Conservation (phyloP, 2,329 filamentous ascomycete species). For the Dothideomycetes sp. region DNA sequence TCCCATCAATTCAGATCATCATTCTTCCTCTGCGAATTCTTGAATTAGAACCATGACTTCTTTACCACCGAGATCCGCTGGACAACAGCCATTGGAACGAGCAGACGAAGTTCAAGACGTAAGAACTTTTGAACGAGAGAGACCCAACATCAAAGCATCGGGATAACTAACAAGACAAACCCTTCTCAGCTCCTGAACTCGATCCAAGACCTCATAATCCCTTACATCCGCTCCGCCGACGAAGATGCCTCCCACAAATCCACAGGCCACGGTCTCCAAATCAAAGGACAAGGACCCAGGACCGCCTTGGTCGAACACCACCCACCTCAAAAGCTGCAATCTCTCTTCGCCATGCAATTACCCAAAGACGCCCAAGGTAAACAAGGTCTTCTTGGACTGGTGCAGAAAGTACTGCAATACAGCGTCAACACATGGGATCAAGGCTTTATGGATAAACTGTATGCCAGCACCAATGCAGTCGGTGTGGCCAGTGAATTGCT, state of each 20-base stretch:
- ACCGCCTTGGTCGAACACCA: conserved; percentile 37
- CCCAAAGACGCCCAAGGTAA: conserved; percentile 31
- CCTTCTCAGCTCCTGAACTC: conserved; percentile 62
- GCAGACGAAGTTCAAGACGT: conserved; percentile 31
- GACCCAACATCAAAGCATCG: neutral
- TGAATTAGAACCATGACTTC: conserved; percentile 14
- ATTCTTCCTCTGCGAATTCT: too few relatives aligned
- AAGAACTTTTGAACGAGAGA: conserved; percentile 6
- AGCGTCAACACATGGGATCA: conserved; percentile 99
- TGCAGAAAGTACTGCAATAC: conserved; percentile 65
- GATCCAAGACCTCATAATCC: conserved; percentile 58
- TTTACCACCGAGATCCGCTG: conserved; percentile 15
- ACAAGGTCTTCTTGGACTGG: conserved; percentile 36
- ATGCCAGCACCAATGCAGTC: conserved; percentile 79
- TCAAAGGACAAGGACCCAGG: conserved; percentile 52
- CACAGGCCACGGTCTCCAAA: conserved; percentile 47
- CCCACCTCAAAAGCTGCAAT: conserved; percentile 34
- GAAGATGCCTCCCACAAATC: conserved; percentile 48
- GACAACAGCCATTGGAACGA: conserved; percentile 18
- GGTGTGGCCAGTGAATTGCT: conserved; percentile 79
- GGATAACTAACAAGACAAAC: conserved; percentile 15
- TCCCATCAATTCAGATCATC: too few relatives aligned
- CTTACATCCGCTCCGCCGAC: conserved; percentile 64
- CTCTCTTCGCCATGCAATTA: conserved; percentile 31
- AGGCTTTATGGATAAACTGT: conserved; percentile 92